These are phyloP conservation scores for Porcisia deanei DNA, from an alignment of 208 protist genomes.

Conservation along the genomic window DNA sequence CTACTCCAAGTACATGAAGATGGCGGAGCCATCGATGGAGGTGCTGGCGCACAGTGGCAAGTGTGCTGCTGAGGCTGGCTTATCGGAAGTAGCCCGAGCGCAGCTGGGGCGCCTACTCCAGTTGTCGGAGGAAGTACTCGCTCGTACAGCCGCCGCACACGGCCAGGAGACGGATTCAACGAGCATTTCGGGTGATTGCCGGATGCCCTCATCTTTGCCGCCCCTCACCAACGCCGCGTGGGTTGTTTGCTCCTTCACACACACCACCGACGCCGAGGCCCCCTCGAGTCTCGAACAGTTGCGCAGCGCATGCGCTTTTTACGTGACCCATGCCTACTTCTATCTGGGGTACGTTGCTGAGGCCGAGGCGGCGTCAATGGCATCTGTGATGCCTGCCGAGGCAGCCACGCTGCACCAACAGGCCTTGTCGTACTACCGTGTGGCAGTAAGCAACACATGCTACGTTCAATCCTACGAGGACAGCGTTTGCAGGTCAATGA, in stretches of 20 bases:
- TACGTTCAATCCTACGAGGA: slow-evolving; percentile 72
- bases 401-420: slow-evolving; percentile 25
- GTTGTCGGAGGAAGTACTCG: slow-evolving; percentile 32
- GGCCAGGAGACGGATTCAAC: neutral
- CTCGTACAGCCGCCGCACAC: neutral
- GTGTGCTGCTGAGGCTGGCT: slow-evolving; percentile 77
- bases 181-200: neutral
- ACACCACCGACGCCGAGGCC: slow-evolving; percentile 9
- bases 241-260: slow-evolving; percentile 14
- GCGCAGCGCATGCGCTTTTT: slow-evolving; percentile 41
- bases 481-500: slow-evolving; percentile 54
- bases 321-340: slow-evolving; percentile 79
- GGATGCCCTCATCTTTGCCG: slow-evolving; percentile 2
- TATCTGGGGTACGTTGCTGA: slow-evolving; percentile 69
- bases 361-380: slow-evolving; percentile 5
- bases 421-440: slow-evolving; percentile 45
- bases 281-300: slow-evolving; percentile 15
- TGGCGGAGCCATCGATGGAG: slow-evolving; percentile 62
- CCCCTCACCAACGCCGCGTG: slow-evolving; percentile 19
- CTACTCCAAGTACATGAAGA: slow-evolving; percentile 85
- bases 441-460: slow-evolving; percentile 39
- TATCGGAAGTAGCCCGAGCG: slow-evolving; percentile 44
- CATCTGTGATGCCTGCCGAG: slow-evolving; percentile 9
- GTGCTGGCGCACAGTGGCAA: slow-evolving; percentile 81
- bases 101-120: slow-evolving; percentile 53